phyloP scores from a whole-genome alignment of 495 filamentous ascomycete species.

The Aspergillus incahuasiensis region DNA sequence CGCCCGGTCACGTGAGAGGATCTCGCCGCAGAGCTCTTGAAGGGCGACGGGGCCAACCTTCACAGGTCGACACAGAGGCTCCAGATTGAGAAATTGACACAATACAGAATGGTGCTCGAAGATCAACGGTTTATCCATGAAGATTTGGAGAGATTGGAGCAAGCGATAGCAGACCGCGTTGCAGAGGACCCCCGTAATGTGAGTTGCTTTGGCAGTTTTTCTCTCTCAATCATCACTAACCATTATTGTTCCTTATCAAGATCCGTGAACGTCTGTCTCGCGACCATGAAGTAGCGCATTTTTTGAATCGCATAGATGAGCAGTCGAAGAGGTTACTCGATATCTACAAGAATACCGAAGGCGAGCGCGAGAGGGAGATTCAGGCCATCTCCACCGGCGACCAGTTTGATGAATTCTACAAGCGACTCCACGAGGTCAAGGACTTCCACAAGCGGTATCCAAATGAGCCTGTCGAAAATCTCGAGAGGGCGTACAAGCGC shows the following conservation, averaged over 20 bases:
- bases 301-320: slow-evolving; percentile 77
- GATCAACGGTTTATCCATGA: slow-evolving; percentile 91
- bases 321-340: slow-evolving; percentile 77
- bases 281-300: slow-evolving; percentile 87
- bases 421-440: slow-evolving; percentile 72
- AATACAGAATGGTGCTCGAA: slow-evolving; percentile 71
- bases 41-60: slow-evolving; percentile 5
- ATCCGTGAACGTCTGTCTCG: slow-evolving; percentile 78
- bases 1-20: slow-evolving; percentile 27
- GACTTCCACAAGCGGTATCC: slow-evolving; percentile 87
- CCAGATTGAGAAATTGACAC: background rate
- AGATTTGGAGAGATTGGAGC: slow-evolving; percentile 91
- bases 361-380: slow-evolving; percentile 67
- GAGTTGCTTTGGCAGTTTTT: slow-evolving; percentile 28
- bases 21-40: slow-evolving; percentile 29
- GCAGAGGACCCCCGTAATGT: slow-evolving; percentile 85
- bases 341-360: slow-evolving; percentile 78
- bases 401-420: slow-evolving; percentile 88
- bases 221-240: background rate
- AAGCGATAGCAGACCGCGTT: slow-evolving; percentile 84
- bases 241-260: slow-evolving; percentile 45
- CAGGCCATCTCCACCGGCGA: slow-evolving; percentile 82
- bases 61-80: background rate
- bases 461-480: slow-evolving; percentile 90
- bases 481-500: slow-evolving; percentile 85